These are phyloP conservation scores for Tetraselmis chui DNA, from an alignment of 139 green algal species.

Conservation along the genomic window DNA sequence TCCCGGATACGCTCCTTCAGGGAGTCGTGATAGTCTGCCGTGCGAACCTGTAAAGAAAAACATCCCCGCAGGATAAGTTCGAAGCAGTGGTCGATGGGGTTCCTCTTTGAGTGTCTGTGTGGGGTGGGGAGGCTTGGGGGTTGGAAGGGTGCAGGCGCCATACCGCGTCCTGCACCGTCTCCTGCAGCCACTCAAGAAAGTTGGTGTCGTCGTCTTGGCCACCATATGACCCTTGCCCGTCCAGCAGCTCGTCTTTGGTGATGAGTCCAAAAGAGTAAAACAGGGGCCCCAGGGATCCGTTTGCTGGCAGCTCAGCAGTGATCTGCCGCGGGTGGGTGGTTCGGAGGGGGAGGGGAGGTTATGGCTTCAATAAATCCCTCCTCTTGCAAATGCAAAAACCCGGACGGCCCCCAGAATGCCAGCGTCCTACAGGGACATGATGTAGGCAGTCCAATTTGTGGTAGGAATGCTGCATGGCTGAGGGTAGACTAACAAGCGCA, in stretches of 20 bases:
- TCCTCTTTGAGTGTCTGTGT: no score
- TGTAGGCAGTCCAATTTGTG: no score
- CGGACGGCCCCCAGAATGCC: no score
- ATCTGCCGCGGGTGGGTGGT: constrained; percentile 16
- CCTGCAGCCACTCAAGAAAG: constrained; percentile 67
- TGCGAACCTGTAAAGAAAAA: constrained; percentile 22
- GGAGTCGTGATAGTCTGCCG: constrained; percentile 62
- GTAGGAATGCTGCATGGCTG: no score
- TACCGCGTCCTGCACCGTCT: constrained; percentile 55
- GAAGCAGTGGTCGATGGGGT: no score
- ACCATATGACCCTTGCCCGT: constrained; percentile 14
- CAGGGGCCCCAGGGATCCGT: constrained; percentile 65
- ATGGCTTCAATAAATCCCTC: no score
- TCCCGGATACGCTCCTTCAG: constrained; percentile 54
- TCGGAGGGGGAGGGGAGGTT: background rate
- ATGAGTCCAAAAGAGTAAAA: constrained; percentile 81
- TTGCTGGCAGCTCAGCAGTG: constrained; percentile 46
- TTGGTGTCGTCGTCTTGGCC: constrained; percentile 35
- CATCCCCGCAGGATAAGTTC: no score
- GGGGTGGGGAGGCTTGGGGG: no score
- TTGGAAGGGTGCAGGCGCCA: no score
- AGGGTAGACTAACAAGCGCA: no score
- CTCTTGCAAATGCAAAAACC: no score
- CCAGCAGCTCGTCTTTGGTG: constrained; percentile 52
- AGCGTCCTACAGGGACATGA: no score